phyloP scores from a whole-genome alignment of 495 filamentous ascomycete species.

The Podospora appendiculata region DNA sequence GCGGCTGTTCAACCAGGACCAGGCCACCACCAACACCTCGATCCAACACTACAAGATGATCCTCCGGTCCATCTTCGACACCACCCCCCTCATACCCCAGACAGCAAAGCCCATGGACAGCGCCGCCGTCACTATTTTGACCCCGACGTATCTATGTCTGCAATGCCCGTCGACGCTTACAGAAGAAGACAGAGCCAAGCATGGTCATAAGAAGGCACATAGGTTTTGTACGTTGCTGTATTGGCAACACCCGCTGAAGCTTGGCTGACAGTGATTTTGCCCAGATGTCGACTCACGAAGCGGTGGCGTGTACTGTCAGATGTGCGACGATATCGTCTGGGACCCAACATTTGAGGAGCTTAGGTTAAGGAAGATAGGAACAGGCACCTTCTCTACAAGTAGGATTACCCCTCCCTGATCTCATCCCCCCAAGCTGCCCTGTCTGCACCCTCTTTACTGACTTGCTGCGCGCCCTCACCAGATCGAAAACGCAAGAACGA shows the following conservation, averaged over 20 bases:
- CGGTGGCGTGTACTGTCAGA: slow-evolving; percentile 73
- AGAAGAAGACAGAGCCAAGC: slow-evolving; percentile 47
- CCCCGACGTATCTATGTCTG: slow-evolving; percentile 60
- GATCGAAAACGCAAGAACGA: slow-evolving; percentile 49
- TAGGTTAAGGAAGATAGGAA: slow-evolving; percentile 49
- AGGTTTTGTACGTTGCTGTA: slow-evolving; percentile 50
- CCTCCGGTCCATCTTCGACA: slow-evolving; percentile 42
- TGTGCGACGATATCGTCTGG: slow-evolving; percentile 80
- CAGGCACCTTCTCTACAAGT: slow-evolving; percentile 40
- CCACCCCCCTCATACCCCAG: slow-evolving; percentile 38
- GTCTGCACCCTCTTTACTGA: no score
- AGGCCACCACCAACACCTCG: slow-evolving; percentile 40
- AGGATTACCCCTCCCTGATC: not conserved
- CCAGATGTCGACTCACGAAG: slow-evolving; percentile 75
- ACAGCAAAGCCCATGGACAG: slow-evolving; percentile 40
- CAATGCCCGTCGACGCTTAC: slow-evolving; percentile 56
- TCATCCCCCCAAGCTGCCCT: no score
- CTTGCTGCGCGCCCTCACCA: not conserved
- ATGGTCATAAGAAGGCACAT: slow-evolving; percentile 52
- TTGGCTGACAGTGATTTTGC: slow-evolving; percentile 10
- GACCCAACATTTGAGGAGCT: slow-evolving; percentile 75
- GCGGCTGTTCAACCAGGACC: slow-evolving; percentile 40
- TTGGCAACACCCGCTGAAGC: not conserved
- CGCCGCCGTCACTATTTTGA: slow-evolving; percentile 38
- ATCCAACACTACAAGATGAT: slow-evolving; percentile 48